These are phyloP conservation scores for Boletus semigastroideus DNA, from an alignment of 1,284 basidiomycete species.

Conservation along the genomic window DNA sequence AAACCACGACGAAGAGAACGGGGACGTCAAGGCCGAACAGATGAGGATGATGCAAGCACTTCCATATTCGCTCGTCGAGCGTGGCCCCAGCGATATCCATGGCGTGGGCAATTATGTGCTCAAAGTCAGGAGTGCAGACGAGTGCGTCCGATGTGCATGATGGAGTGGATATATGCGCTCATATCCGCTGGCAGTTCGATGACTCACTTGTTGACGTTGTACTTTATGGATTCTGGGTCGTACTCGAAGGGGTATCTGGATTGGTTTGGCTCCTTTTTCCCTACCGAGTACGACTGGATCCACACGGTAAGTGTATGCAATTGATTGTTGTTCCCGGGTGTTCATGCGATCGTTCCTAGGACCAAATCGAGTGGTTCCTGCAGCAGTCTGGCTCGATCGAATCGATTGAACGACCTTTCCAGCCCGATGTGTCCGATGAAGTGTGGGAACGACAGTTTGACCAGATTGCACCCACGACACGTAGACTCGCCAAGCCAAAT, in stretches of 20 bases:
- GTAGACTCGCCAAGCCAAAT: slow-evolving; percentile 82
- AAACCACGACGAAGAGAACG: slow-evolving; percentile 86
- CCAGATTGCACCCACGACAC: slow-evolving; percentile 54
- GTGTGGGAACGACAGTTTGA: slow-evolving; percentile 57
- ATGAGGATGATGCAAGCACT: slow-evolving; percentile 72
- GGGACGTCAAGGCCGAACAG: slow-evolving; percentile 61
- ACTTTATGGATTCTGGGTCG: slow-evolving; percentile 90
- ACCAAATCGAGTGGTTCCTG: slow-evolving; percentile 87
- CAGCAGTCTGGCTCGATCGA: slow-evolving; percentile 72
- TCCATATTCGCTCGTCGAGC: slow-evolving; percentile 81
- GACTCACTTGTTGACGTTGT: slow-evolving; percentile 85
- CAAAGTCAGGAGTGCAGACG: slow-evolving; percentile 72
- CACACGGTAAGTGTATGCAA: slow-evolving; percentile 45
- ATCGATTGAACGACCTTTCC: slow-evolving; percentile 78
- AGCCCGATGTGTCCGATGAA: slow-evolving; percentile 63
- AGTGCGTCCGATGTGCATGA: slow-evolving; percentile 37
- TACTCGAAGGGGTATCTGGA: slow-evolving; percentile 62
- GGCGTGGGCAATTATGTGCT: slow-evolving; percentile 88
- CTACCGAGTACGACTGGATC: slow-evolving; percentile 81
- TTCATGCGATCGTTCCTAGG: slow-evolving; percentile 33
- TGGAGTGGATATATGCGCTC: slow-evolving; percentile 2
- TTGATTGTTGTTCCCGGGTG: not conserved
- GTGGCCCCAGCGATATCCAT: slow-evolving; percentile 79
- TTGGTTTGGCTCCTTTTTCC: slow-evolving; percentile 59
- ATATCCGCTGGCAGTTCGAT: slow-evolving; percentile 54